Percentiles rank a stretch among this genome's conserved stretches.
Evolutionary conservation across 2,329 filamentous ascomycete genomes (phyloP).

Genomic region (Colletotrichum siamense): DNA sequence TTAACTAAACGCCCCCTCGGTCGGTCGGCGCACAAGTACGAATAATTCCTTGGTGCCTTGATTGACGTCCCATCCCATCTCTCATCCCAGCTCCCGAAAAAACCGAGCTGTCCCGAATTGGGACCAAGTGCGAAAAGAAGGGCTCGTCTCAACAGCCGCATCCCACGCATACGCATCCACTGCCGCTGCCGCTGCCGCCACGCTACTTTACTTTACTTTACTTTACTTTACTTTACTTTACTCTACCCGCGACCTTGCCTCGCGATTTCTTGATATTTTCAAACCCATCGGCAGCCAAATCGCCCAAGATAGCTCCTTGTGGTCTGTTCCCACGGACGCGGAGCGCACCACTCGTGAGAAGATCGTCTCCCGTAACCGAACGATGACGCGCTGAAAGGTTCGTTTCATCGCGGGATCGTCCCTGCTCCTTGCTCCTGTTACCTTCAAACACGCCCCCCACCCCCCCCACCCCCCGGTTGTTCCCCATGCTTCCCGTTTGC

Average conservation of each 20-base stretch:
- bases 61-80: neutral
- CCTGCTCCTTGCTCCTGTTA: constrained; percentile 2
- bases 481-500: neutral
- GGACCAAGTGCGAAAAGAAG: neutral
- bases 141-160: constrained; percentile 1
- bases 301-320: neutral
- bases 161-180: constrained; percentile 1
- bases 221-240: neutral
- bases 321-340: neutral
- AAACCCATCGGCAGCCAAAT: neutral
- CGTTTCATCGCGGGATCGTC: constrained; percentile 20
- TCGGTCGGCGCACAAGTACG: too few relatives aligned
- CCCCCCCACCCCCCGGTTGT: neutral
- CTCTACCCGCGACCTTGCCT: neutral
- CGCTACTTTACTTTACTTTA: neutral
- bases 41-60: too few relatives aligned
- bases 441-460: neutral
- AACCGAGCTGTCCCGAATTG: neutral
- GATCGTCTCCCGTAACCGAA: constrained; percentile 9
- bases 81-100: neutral
- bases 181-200: neutral
- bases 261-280: neutral
- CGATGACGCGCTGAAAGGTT: constrained; percentile 20
- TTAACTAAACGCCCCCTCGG: neutral
- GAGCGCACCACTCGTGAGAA: constrained; percentile 6